Conservation (phyloP, 2,329 filamentous ascomycete species). For the Dryadomyces quercus-mongolicae region DNA sequence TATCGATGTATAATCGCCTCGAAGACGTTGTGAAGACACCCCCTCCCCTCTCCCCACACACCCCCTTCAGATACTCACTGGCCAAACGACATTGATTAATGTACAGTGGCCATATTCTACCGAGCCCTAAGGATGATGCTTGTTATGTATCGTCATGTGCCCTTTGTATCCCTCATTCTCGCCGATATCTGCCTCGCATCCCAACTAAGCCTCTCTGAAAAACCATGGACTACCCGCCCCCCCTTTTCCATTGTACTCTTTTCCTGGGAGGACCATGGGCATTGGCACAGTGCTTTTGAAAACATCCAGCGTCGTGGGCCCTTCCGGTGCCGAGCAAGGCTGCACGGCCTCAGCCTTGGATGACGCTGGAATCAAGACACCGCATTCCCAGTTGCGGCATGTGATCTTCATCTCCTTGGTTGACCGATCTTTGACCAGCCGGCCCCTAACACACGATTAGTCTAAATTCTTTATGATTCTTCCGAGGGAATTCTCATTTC, state of each 20-base stretch:
- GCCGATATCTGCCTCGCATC: neutral
- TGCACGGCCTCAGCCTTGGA: neutral
- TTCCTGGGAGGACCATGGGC: constrained; percentile 50
- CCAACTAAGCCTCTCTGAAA: constrained; percentile 14
- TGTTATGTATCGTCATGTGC: neutral
- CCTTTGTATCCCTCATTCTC: neutral
- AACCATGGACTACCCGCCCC: constrained; percentile 26
- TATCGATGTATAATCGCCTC: no score
- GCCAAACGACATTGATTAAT: no score
- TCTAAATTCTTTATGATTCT: neutral
- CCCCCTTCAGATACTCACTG: no score
- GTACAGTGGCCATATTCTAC: no score
- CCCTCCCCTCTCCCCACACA: no score
- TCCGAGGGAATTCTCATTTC: constrained; percentile 16
- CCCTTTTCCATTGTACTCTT: constrained; percentile 26
- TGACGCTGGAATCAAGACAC: constrained; percentile 54
- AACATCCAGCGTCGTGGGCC: constrained; percentile 21
- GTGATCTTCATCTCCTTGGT: constrained; percentile 63
- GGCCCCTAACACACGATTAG: constrained; percentile 49
- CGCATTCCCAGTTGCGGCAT: constrained; percentile 92
- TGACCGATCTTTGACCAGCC: constrained; percentile 55
- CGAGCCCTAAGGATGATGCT: no score
- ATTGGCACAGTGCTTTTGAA: constrained; percentile 48
- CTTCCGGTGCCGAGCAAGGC: neutral
- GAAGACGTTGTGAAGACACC: no score